Conservation (phyloP, 352 stramenopile genomes). For the Phytopythium litorale region DNA sequence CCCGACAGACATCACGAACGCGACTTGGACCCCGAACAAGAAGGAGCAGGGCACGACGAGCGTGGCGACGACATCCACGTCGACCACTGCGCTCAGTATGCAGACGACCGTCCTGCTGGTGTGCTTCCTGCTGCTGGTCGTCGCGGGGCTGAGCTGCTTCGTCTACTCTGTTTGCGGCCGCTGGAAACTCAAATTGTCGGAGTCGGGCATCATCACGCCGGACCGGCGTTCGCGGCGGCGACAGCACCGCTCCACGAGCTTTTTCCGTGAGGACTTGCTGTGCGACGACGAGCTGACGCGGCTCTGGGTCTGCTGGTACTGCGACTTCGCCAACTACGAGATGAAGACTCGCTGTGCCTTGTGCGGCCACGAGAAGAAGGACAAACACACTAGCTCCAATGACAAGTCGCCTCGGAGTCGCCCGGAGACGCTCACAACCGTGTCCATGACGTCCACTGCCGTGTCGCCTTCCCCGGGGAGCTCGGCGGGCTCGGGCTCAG, state of each 20-base stretch:
- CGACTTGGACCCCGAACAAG: not conserved
- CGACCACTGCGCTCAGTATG: not conserved
- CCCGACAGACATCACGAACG: not conserved
- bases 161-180: slow-evolving; percentile 29
- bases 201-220: slow-evolving; percentile 1
- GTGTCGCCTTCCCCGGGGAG: slow-evolving; percentile 19
- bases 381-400: slow-evolving; percentile 14
- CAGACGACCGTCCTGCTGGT: slow-evolving; percentile 22
- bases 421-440: slow-evolving; percentile 20
- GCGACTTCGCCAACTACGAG: slow-evolving; percentile 61
- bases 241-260: not conserved
- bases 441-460: slow-evolving; percentile 23
- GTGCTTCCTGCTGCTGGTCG: slow-evolving; percentile 29
- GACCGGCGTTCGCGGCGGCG: not conserved
- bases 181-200: slow-evolving; percentile 20
- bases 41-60: not conserved
- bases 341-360: slow-evolving; percentile 45
- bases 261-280: slow-evolving; percentile 47
- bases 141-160: slow-evolving; percentile 20
- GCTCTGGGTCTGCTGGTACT: slow-evolving; percentile 50
- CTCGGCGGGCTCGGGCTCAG: slow-evolving; percentile 15
- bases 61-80: not conserved
- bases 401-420: slow-evolving; percentile 23
- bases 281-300: slow-evolving; percentile 44
- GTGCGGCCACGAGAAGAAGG: slow-evolving; percentile 36